Evolutionary conservation across 225 moss, liverwort and hornwort species (phyloP).

Genomic region (Neckera pumila): DNA sequence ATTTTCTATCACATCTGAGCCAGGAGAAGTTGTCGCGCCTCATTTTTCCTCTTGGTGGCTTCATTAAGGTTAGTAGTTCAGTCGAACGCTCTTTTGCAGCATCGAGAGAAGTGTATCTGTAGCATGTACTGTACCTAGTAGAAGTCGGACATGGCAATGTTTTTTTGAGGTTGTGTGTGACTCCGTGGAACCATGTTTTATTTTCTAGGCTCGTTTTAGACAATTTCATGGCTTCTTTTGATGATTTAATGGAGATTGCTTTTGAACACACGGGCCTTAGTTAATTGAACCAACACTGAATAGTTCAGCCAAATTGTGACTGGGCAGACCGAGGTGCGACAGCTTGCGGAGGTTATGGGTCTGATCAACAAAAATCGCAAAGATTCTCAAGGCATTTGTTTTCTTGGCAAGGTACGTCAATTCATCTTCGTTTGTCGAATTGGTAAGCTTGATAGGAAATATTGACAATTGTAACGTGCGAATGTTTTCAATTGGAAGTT

Average conservation of each 20-base stretch:
- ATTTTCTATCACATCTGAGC: conserved; percentile 81
- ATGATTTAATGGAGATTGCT: neutral
- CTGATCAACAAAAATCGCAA: conserved; percentile 73
- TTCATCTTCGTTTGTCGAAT: neutral
- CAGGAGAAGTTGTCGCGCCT: conserved; percentile 71
- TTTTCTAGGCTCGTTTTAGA: neutral
- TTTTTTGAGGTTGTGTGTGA: neutral
- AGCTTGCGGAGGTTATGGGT: conserved; percentile 66
- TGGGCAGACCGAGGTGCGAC: conserved; percentile 64
- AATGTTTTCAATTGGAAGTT: neutral
- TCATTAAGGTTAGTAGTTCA: conserved; percentile 54
- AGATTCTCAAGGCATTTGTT: conserved; percentile 99
- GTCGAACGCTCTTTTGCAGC: neutral
- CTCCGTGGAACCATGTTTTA: neutral
- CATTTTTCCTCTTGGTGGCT: conserved; percentile 73
- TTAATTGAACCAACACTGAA: neutral
- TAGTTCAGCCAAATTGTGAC: neutral
- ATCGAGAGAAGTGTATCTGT: neutral
- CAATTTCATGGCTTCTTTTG: neutral
- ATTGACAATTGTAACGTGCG: neutral
- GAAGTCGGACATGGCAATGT: neutral
- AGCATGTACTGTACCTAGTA: neutral
- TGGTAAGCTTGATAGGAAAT: neutral
- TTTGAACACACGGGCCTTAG: neutral
- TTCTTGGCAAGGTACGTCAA: conserved; percentile 76